Evolutionary conservation across 139 green algal genomes (phyloP), one percentile per base, ranked within the genome.

Genomic region (Micromonas commoda): DNA sequence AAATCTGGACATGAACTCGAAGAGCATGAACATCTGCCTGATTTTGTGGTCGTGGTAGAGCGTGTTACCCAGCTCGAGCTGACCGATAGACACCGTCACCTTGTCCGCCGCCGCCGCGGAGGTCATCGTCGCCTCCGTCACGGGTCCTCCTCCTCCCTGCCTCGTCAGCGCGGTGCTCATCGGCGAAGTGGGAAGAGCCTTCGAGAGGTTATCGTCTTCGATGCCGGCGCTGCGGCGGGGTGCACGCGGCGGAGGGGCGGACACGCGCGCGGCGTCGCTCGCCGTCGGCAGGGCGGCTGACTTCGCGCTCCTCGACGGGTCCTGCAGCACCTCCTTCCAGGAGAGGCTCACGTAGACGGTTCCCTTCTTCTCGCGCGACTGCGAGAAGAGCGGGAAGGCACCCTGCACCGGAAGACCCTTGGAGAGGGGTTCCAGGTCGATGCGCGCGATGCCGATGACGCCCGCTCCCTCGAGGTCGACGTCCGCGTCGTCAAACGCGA

Each of bases 401-500:
- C 63, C 63, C 63, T 70, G 28, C 28, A 70, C 63, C 13, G 63
- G 63, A 35, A 70, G 28, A 33, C 63, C 63, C 28, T 70, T 35
- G 6, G 63, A 9, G 6, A 70, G 16, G 13, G 63, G 28, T 19
- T 9, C 63, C 13, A 70, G 63, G 63, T 33, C 28, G 13, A 70
- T 19, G 63, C 63, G 29, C 28, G 63, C 63, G 63, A 70, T 33
- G 63, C 63, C 63, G 63, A 70, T 70, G 63, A 70, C 63, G 63
- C 66, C 66, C 66, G 66, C 66, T 6, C 21, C 23, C 23, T 53
- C 34, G 0, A 77, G 13, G 71, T 77, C 71, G 32, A 77, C 6
- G 71, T 77, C 71, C 38, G 71, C 71, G 37, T 77, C 71, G 71
- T 77, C 71, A 23, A 77, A 77, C 39, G 24, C 39, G 71, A 26